Evolutionary conservation across 1,284 basidiomycete genomes (phyloP).

Genomic region (Ceratobasidium papillatum): DNA sequence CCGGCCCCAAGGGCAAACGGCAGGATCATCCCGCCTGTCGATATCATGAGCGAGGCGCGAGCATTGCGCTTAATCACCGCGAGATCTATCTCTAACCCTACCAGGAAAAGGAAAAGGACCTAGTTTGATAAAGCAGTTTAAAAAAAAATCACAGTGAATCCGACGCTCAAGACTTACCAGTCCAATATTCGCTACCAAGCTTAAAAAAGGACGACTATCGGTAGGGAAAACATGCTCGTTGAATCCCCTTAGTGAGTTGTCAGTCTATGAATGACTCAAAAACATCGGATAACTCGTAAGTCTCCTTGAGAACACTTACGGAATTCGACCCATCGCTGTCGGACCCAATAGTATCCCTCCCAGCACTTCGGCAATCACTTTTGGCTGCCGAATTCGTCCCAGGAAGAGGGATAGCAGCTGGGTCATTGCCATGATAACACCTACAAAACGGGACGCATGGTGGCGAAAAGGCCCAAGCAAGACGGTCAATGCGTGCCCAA

Average conservation of each 20-base stretch:
- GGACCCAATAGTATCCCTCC: slow-evolving; percentile 84
- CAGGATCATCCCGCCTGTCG: slow-evolving; percentile 71
- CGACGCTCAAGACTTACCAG: slow-evolving; percentile 64
- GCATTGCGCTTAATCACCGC: slow-evolving; percentile 81
- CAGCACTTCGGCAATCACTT: slow-evolving; percentile 81
- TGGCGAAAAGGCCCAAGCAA: neutral
- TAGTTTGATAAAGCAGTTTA: neutral
- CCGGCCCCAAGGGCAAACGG: slow-evolving; percentile 89
- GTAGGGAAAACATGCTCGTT: slow-evolving; percentile 82
- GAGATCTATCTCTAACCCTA: slow-evolving; percentile 90
- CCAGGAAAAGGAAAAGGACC: slow-evolving; percentile 90
- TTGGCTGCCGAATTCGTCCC: slow-evolving; percentile 79
- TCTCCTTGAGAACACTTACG: slow-evolving; percentile 42
- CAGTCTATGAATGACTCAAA: no score
- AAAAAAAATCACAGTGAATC: neutral
- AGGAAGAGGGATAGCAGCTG: slow-evolving; percentile 77
- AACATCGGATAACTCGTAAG: neutral
- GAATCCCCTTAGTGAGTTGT: slow-evolving; percentile 55
- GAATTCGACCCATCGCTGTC: slow-evolving; percentile 57
- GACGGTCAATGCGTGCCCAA: neutral
- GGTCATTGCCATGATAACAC: slow-evolving; percentile 82
- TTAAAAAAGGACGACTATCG: slow-evolving; percentile 77
- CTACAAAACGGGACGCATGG: slow-evolving; percentile 50
- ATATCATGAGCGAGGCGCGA: slow-evolving; percentile 65
- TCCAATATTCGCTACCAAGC: slow-evolving; percentile 91